Conservation (phyloP, 2,329 filamentous ascomycete species). For the Venturia asperata region DNA sequence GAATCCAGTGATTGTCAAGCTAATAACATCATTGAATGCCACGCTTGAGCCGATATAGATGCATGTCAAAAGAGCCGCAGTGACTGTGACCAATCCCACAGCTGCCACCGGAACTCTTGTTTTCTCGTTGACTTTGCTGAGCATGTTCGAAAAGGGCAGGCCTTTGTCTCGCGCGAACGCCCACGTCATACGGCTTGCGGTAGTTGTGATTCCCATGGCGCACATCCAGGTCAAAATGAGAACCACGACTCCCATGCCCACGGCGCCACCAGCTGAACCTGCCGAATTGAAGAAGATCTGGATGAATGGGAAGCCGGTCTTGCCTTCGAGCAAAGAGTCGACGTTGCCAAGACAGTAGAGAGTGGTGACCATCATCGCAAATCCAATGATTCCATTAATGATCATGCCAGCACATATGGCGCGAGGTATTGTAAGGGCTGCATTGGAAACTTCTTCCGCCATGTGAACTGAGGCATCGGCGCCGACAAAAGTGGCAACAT, state of each 20-base stretch:
- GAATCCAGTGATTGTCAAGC: slow-evolving; percentile 38
- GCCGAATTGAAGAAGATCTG: slow-evolving; percentile 20
- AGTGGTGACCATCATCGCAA: slow-evolving; percentile 24
- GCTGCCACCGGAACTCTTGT: slow-evolving; percentile 28
- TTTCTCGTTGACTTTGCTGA: slow-evolving; percentile 24
- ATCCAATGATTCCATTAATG: slow-evolving; percentile 21
- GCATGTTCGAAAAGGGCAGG: slow-evolving; percentile 11
- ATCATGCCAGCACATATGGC: slow-evolving; percentile 27
- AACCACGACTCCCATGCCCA: slow-evolving; percentile 19
- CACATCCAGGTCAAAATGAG: slow-evolving; percentile 30
- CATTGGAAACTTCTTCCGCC: slow-evolving; percentile 29
- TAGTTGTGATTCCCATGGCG: slow-evolving; percentile 29
- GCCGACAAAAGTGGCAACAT: slow-evolving; percentile 19
- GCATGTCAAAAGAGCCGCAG: slow-evolving; percentile 39
- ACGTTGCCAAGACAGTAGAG: slow-evolving; percentile 25
- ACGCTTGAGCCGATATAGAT: slow-evolving; percentile 38
- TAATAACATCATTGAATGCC: slow-evolving; percentile 42
- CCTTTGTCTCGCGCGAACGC: slow-evolving; percentile 21
- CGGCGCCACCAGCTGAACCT: slow-evolving; percentile 1
- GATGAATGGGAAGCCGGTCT: slow-evolving; percentile 19
- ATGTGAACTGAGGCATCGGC: slow-evolving; percentile 19
- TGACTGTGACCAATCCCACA: slow-evolving; percentile 45
- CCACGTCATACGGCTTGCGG: slow-evolving; percentile 20
- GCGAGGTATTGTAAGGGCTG: slow-evolving; percentile 26
- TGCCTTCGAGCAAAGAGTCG: slow-evolving; percentile 14